phyloP scores from a whole-genome alignment of 164 flowering plant genomes.

The Magnolia officinalis region DNA sequence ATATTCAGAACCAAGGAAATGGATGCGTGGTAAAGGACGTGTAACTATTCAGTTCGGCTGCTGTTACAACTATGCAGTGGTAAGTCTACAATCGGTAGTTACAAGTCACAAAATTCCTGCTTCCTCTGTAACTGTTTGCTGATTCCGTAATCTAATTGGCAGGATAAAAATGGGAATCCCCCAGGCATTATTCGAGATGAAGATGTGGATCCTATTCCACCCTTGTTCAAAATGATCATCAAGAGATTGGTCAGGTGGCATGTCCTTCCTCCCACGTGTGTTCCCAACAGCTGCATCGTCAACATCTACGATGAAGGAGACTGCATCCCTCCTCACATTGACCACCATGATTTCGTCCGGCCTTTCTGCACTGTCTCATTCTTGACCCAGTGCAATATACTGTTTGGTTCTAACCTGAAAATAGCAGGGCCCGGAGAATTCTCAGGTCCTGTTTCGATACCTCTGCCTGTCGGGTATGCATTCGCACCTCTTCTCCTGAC shows the following conservation, averaged over 20 bases:
- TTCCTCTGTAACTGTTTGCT: background rate
- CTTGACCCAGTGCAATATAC: constrained; percentile 43
- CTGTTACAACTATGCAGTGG: constrained; percentile 61
- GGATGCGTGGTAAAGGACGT: constrained; percentile 71
- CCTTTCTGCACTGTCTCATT: constrained; percentile 63
- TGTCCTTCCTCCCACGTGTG: constrained; percentile 42
- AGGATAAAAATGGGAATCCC: constrained; percentile 61
- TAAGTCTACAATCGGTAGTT: constrained; percentile 14
- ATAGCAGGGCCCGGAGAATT: constrained; percentile 38
- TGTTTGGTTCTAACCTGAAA: constrained; percentile 47
- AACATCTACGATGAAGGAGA: constrained; percentile 61
- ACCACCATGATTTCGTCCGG: constrained; percentile 55
- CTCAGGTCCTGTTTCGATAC: constrained; percentile 47
- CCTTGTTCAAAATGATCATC: constrained; percentile 41
- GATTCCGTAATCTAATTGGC: constrained; percentile 10
- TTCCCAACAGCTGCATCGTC: constrained; percentile 59
- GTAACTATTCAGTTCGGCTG: constrained; percentile 65
- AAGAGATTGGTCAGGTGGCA: constrained; percentile 47
- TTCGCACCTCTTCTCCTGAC: background rate
- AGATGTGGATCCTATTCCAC: constrained; percentile 59
- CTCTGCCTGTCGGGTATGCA: constrained; percentile 57
- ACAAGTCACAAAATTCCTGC: background rate
- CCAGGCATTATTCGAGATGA: constrained; percentile 60
- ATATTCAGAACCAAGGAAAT: constrained; percentile 50
- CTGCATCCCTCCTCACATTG: constrained; percentile 66